phyloP scores from a whole-genome alignment of 306 rosid genomes.

The Leucaena leucocephala region DNA sequence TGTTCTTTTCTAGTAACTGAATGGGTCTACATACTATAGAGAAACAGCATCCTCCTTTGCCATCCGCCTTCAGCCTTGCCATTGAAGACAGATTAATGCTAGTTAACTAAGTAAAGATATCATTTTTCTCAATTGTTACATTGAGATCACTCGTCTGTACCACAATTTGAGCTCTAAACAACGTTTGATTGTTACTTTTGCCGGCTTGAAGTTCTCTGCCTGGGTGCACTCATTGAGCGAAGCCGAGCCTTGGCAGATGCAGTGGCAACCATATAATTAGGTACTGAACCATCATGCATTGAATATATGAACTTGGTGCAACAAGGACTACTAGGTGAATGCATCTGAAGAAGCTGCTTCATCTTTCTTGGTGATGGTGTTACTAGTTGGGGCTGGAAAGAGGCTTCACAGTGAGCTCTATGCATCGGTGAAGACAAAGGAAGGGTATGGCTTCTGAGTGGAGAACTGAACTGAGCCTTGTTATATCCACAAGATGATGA shows the following conservation, averaged over 20 bases:
- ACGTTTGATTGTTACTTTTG: conserved; percentile 33
- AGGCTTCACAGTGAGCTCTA: conserved; percentile 13
- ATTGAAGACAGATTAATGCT: neutral
- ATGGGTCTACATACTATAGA: neutral
- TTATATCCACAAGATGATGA: conserved; percentile 19
- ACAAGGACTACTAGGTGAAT: conserved; percentile 48
- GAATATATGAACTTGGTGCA: conserved; percentile 19
- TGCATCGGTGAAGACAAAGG: neutral
- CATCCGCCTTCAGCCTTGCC: neutral
- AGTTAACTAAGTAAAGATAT: neutral
- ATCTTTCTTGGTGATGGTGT: conserved; percentile 45
- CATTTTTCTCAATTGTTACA: neutral
- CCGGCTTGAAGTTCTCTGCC: conserved; percentile 43
- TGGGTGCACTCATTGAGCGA: conserved; percentile 56
- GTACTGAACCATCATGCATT: conserved; percentile 25
- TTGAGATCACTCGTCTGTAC: neutral
- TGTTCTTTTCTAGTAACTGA: neutral
- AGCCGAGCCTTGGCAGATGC: conserved; percentile 56
- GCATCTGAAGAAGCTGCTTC: conserved; percentile 38
- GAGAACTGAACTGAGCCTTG: conserved; percentile 20
- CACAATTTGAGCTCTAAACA: neutral
- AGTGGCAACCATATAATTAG: conserved; percentile 62
- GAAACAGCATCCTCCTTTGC: neutral
- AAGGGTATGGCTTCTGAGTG: conserved; percentile 28
- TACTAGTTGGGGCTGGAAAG: conserved; percentile 35